Evolutionary conservation across 2,329 filamentous ascomycete genomes (phyloP).

Genomic region (Fusarium tuaranense): DNA sequence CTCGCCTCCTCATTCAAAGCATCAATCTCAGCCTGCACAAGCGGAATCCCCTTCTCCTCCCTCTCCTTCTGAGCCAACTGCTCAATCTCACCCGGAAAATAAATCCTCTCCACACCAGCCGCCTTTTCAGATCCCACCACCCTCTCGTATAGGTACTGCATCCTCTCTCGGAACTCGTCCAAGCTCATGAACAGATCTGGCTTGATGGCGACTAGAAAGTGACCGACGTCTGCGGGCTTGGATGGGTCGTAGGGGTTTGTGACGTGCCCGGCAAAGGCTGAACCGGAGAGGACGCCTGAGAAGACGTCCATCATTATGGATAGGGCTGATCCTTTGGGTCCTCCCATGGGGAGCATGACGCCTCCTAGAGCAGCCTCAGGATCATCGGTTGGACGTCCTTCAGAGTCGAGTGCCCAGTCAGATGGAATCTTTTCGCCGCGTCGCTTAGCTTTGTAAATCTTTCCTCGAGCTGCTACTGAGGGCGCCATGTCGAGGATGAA

Average conservation of each 20-base stretch:
- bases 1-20: conserved; percentile 66
- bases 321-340: conserved; percentile 82
- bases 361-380: conserved; percentile 77
- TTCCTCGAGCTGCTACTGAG: conserved; percentile 76
- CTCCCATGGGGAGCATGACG: conserved; percentile 89
- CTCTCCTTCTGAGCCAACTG: conserved; percentile 64
- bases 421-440: conserved; percentile 76
- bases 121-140: conserved; percentile 67
- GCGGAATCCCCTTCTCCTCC: conserved; percentile 67
- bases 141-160: conserved; percentile 66
- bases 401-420: conserved; percentile 80
- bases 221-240: conserved; percentile 76
- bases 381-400: conserved; percentile 78
- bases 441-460: conserved; percentile 77
- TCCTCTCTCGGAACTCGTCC: conserved; percentile 75
- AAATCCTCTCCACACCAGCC: conserved; percentile 67
- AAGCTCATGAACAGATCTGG: conserved; percentile 79
- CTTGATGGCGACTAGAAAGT: conserved; percentile 79
- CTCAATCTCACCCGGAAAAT: conserved; percentile 73
- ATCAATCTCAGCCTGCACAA: conserved; percentile 67
- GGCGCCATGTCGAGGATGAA: conserved; percentile 85
- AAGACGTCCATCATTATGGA: conserved; percentile 93
- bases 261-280: conserved; percentile 82
- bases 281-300: conserved; percentile 81
- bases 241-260: conserved; percentile 81